Base-by-base conservation (phyloP, 2,329 filamentous ascomycete species). In the Berkeleyomyces rouxiae region DNA sequence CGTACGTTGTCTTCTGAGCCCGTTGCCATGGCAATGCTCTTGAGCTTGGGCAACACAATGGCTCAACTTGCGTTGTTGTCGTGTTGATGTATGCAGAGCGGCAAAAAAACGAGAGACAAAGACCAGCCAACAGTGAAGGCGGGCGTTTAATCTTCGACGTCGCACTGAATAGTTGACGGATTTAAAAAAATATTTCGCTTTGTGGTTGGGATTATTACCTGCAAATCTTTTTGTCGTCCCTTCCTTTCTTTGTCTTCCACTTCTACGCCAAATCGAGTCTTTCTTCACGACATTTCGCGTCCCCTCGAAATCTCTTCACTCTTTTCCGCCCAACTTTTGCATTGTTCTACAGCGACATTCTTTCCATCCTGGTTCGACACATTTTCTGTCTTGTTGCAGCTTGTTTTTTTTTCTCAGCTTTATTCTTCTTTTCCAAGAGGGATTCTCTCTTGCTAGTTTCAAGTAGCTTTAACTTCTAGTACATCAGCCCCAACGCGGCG, bases 41-140 rank as follows among this genome's bases (percentile, higher is more conserved):
- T 44, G 58, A 33, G 58, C 58, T 59, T 59, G 58, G 40, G 58
- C 57, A 40, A 33, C 37, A 59, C 37, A 44, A 59, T 33, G 58
- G 58, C 40, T 46, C 40, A 33, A 59, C 16, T n/a, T 43, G 58
- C 36, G 39, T 59, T 59, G 57, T 59, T 43, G 57, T 44, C 39
- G 44, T 59, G 40, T 59, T 59, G 39, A 31, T 36, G 5, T 31
- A 16, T 36, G 39, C 23, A 59, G 11, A 33, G 33, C 33, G 49
- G 36, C 10, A 31, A 53, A 53, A 31, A 51, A 7, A 33, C 47
- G 47, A 53, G 49, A 53, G 49, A 36, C 23, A 53, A 37, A 53
- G 23, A 13, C 11, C 49, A 23, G 33, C 47, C 16, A 31, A 10
- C 31, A 51, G 23, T 23, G 10, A 53, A 23, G 44, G 49, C 49